Evolutionary conservation across 1,284 basidiomycete species (phyloP).

Genomic region (Boletus albobrunnescens): DNA sequence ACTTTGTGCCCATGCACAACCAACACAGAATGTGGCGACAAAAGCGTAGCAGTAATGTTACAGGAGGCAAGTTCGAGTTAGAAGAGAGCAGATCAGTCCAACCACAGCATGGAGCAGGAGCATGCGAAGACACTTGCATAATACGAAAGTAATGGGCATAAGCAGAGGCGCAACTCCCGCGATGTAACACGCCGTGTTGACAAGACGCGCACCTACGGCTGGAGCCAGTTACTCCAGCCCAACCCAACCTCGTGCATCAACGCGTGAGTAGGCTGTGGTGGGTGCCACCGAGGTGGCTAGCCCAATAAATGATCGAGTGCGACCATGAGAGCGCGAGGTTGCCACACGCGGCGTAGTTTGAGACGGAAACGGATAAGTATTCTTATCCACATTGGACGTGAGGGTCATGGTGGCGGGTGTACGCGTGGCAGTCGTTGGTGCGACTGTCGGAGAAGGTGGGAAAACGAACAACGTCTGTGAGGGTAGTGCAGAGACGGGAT

Average conservation of each 20-base stretch:
- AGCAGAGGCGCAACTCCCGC: constrained; percentile 9
- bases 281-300: constrained; percentile 64
- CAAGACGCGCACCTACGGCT: constrained; percentile 8
- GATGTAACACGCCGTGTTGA: constrained; percentile 10
- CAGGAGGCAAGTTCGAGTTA: constrained; percentile 17
- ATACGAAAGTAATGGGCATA: constrained; percentile 6
- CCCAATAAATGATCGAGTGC: constrained; percentile 68
- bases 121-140: constrained; percentile 18
- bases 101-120: constrained; percentile 16
- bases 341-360: constrained; percentile 69
- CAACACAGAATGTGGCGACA: constrained; percentile 9
- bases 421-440: constrained; percentile 41
- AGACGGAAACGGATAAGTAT: constrained; percentile 54
- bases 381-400: constrained; percentile 50
- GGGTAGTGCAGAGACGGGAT: constrained; percentile 36
- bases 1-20: constrained; percentile 6
- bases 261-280: constrained; percentile 77
- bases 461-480: constrained; percentile 81
- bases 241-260: constrained; percentile 74
- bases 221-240: constrained; percentile 41
- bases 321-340: constrained; percentile 60
- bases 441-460: constrained; percentile 66
- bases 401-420: constrained; percentile 73
- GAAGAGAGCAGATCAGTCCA: constrained; percentile 16
- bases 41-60: constrained; percentile 30